Evolutionary conservation across 257 asterid species (phyloP).

Genomic region (Scutellaria baicalensis): DNA sequence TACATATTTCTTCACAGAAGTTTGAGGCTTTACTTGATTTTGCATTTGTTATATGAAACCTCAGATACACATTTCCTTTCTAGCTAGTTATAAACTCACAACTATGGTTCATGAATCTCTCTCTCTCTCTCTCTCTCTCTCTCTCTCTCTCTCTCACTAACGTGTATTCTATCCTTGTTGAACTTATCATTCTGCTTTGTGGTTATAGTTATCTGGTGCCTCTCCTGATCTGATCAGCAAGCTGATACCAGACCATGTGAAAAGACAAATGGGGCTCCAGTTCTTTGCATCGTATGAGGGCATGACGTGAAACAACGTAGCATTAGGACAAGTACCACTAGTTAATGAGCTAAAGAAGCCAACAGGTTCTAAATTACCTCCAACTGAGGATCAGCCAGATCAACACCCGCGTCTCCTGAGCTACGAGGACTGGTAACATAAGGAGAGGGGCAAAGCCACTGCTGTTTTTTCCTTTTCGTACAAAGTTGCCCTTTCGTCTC

Average conservation of each 20-base stretch:
- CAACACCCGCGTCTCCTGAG: conserved; percentile 21
- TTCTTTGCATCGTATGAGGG: conserved; percentile 54
- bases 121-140: not conserved
- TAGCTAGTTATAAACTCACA: not conserved
- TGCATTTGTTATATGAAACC: not conserved
- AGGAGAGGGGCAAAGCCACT: conserved; percentile 8
- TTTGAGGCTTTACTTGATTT: not conserved
- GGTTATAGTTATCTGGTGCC: conserved; percentile 57
- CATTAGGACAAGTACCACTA: conserved; percentile 12
- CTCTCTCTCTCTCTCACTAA: not conserved
- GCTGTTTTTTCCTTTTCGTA: conserved; percentile 13
- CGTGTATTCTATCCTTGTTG: too few species aligned
- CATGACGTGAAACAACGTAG: conserved; percentile 29
- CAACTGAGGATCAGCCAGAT: conserved; percentile 13
- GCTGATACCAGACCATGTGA: conserved; percentile 83
- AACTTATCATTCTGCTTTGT: not conserved
- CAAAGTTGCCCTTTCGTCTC: not conserved
- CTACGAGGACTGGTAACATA: conserved; percentile 12
- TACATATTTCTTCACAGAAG: not conserved
- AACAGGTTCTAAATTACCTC: conserved; percentile 21
- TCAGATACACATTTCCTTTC: not conserved
- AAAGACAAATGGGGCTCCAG: conserved; percentile 70
- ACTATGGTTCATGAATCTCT: too few species aligned
- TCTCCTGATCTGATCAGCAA: conserved; percentile 74
- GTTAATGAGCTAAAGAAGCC: conserved; percentile 21